Evolutionary conservation across 192 early-diverging fungal genomes (phyloP).

Genomic region (Podila clonocystis): DNA sequence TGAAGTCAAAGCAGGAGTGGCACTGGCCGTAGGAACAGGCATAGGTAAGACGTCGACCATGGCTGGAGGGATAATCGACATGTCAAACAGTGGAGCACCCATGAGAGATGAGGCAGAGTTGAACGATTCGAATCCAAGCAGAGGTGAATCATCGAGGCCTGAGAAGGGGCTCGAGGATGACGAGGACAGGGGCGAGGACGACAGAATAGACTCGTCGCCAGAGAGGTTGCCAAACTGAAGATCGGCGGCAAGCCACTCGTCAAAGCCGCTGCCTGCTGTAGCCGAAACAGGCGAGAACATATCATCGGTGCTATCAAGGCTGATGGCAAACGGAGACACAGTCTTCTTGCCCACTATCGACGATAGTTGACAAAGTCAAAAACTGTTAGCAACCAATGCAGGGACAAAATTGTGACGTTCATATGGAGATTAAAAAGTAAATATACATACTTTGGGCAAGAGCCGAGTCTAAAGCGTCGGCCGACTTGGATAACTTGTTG

Average conservation of each 20-base stretch:
- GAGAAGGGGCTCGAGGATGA: constrained; percentile 43
- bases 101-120: constrained; percentile 5
- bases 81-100: constrained; percentile 34
- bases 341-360: constrained; percentile 35
- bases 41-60: neutral
- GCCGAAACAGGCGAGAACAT: constrained; percentile 12
- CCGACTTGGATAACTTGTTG: constrained; percentile 43
- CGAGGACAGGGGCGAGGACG: neutral
- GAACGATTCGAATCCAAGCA: constrained; percentile 48
- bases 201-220: constrained; percentile 29
- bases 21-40: neutral
- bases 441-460: constrained; percentile 42
- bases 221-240: constrained; percentile 29
- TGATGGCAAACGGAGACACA: neutral
- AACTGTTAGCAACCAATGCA: neutral
- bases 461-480: constrained; percentile 48
- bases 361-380: neutral
- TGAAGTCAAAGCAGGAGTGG: constrained; percentile 23
- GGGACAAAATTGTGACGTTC: neutral
- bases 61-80: constrained; percentile 19
- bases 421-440: neutral
- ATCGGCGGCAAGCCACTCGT: constrained; percentile 48
- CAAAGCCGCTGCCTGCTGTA: constrained; percentile 33
- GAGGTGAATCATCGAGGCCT: constrained; percentile 33
- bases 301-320: constrained; percentile 5